Base-by-base conservation (phyloP, 805 yeast genomes). In the Hanseniaspora lachancei region DNA sequence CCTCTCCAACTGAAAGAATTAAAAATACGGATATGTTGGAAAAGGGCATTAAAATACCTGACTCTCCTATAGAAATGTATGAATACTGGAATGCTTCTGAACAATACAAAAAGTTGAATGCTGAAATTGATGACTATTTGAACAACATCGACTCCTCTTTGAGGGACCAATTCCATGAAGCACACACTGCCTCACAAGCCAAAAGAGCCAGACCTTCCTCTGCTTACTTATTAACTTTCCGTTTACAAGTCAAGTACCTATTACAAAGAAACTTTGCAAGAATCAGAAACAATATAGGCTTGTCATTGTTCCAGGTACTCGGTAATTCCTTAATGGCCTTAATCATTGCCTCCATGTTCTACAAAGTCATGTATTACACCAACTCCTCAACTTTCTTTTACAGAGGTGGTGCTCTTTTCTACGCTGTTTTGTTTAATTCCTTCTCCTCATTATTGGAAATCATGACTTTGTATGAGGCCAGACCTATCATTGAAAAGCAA, bases 381-480 rank as follows among this genome's bases (percentile, higher is more conserved):
- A 64, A 64, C 29, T 76, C 85, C 0, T 66, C 62, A 0, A 73
- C 79, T 2, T 76, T 81, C 60, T 79, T 74, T 64, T 72, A 69
- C 61, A 71, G 88, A 63, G 76, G 81, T 61, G 79, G 87, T 43
- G 75, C 82, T 47, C 70, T 84, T 73, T 85, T 84, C 69, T 82
- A 82, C 65, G 81, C 84, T 23, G 73, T 78, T 47, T 70, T 81
- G 62, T 81, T 79, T 67, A 80, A 80, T 64, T 80, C 84, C 15
- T 78, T 81, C 62, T 71, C 81, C 18, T 79, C 82, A 18, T 64
- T 81, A 58, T 70, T 80, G 62, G 87, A 81, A 66, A 74, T 81
- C 57, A 70, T 77, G 66, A 62, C 78, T 1, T 63, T 79, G 29
- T 80, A 71, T 63, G 81, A 78, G 61, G 74, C 80, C 38, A 72